A percentile compares a stretch with the other conserved stretches of the same genome.
These are phyloP conservation scores for Alternaria longipes DNA, from an alignment of 2,329 filamentous ascomycete species.

Conservation along the genomic window DNA sequence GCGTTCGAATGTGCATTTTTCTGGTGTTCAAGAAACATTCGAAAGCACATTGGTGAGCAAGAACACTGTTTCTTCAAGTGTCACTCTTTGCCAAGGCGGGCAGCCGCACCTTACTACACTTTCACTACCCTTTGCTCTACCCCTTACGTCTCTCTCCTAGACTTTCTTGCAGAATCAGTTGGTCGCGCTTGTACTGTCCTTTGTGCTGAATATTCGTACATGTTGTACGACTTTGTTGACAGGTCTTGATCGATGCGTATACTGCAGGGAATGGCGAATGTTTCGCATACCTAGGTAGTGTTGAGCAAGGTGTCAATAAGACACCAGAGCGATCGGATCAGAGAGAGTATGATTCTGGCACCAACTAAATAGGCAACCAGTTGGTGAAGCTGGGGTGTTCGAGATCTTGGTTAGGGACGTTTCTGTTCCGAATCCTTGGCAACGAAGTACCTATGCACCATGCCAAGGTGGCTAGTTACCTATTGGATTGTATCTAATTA, in stretches of 20 bases:
- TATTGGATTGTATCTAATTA: not conserved
- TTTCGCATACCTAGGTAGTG: not conserved
- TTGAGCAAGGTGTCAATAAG: not conserved
- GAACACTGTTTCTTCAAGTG: not conserved
- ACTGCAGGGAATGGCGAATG: not conserved
- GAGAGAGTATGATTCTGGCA: not conserved
- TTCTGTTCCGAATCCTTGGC: not conserved
- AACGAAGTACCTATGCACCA: not conserved
- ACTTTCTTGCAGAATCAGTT: not conserved
- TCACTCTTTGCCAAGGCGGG: not conserved
- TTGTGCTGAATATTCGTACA: not conserved
- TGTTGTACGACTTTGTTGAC: not conserved
- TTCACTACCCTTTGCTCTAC: not conserved
- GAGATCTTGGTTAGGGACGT: not conserved
- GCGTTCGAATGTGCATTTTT: not conserved
- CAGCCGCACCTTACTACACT: not conserved
- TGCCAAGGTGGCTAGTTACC: not conserved
- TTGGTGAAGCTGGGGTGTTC: not conserved
- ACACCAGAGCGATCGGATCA: not conserved
- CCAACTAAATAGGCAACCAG: not conserved
- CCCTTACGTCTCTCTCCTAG: not conserved
- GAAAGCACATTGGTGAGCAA: not conserved
- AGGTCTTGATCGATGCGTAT: not conserved
- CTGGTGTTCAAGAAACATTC: not conserved
- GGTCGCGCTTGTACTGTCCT: not conserved